phyloP scores from a whole-genome alignment of 176 grass and related monocot genomes.

The Thinopyrum elongatum region DNA sequence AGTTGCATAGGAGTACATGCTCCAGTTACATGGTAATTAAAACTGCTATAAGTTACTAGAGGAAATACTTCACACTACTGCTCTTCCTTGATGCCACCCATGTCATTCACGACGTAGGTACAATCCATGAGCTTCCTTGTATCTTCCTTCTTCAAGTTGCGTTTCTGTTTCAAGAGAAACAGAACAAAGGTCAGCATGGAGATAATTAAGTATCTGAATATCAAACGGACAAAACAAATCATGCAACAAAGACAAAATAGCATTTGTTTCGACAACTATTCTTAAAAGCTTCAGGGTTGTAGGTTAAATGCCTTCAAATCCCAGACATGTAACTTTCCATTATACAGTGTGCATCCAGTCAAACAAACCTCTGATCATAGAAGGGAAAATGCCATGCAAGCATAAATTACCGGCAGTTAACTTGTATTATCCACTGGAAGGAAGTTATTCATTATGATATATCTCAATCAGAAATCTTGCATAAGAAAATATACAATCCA shows the following conservation, averaged over 20 bases:
- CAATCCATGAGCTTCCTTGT: slow-evolving; percentile 63
- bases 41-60: background rate
- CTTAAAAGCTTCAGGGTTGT: background rate
- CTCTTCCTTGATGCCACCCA: slow-evolving; percentile 37
- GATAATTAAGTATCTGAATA: background rate
- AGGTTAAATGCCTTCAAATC: background rate
- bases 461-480: too few relatives aligned
- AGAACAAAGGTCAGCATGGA: background rate
- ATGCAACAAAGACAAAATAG: too few relatives aligned
- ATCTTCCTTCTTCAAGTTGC: slow-evolving; percentile 66
- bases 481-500: too few relatives aligned
- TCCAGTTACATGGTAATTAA: background rate
- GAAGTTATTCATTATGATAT: too few relatives aligned
- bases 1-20: background rate
- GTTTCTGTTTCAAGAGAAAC: slow-evolving; percentile 35
- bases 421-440: background rate
- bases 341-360: too few relatives aligned
- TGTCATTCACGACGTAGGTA: slow-evolving; percentile 52
- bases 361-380: too few relatives aligned
- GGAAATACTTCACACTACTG: slow-evolving; percentile 24
- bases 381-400: too few relatives aligned
- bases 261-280: background rate
- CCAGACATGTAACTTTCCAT: background rate
- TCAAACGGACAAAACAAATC: background rate
- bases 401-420: background rate